phyloP scores from a whole-genome alignment of 1,139 yeast species.

The Candida gigantensis region DNA sequence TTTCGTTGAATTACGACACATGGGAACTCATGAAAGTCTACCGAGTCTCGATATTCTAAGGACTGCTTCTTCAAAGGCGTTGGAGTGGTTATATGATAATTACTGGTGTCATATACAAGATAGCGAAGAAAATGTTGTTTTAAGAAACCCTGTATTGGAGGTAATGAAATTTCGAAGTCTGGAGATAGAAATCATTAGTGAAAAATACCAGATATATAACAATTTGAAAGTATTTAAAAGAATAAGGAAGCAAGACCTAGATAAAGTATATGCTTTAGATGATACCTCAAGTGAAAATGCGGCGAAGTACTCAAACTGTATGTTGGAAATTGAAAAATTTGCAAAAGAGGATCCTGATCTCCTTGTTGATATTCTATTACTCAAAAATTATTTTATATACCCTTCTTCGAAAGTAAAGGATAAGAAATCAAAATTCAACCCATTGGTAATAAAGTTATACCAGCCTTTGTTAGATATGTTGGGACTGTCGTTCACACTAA shows the following conservation, averaged over 20 bases:
- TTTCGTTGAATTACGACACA: conserved; percentile 89
- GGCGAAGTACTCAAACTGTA: conserved; percentile 20
- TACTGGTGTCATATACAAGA: conserved; percentile 64
- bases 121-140: conserved; percentile 18
- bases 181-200: conserved; percentile 4
- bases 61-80: conserved; percentile 56
- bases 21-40: conserved; percentile 85
- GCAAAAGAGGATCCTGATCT: conserved; percentile 9
- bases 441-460: conserved; percentile 32
- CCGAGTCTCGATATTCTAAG: conserved; percentile 74
- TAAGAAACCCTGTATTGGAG: conserved; percentile 7
- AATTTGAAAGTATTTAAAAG: conserved; percentile 33
- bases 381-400: conserved; percentile 30
- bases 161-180: conserved; percentile 4
- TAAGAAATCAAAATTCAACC: conserved; percentile 27
- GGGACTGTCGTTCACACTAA: conserved; percentile 24
- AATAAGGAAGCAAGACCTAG: conserved; percentile 49
- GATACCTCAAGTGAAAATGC: conserved; percentile 38
- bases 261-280: conserved; percentile 35
- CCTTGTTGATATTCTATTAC: conserved; percentile 22
- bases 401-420: conserved; percentile 22
- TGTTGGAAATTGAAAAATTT: conserved; percentile 22
- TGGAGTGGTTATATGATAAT: conserved; percentile 71
- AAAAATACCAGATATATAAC: conserved; percentile 10
- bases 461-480: conserved; percentile 34